Conservation (phyloP, 1,284 basidiomycete genomes). For the Tausonia pullulans region DNA sequence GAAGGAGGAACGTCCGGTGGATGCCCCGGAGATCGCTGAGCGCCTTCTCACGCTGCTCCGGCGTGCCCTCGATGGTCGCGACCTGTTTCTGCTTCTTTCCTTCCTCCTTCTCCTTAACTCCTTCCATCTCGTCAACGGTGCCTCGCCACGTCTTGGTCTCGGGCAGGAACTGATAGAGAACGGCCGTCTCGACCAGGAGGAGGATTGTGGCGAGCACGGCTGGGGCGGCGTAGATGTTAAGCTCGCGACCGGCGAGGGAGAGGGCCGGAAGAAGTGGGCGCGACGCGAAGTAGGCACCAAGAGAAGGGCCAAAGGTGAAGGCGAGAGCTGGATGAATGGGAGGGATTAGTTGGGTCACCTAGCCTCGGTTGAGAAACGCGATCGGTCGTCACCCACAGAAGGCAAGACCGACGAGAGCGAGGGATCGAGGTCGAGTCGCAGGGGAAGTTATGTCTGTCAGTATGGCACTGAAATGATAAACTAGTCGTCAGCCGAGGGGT, state of each 20-base stretch:
- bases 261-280: slow-evolving; percentile 24
- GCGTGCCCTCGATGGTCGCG: slow-evolving; percentile 16
- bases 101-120: slow-evolving; percentile 23
- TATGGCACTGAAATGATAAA: slow-evolving; percentile 50
- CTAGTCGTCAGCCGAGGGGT: neutral
- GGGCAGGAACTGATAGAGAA: slow-evolving; percentile 50
- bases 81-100: slow-evolving; percentile 21
- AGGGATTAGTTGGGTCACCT: neutral
- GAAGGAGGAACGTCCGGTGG: slow-evolving; percentile 69
- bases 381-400: slow-evolving; percentile 45
- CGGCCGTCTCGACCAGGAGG: slow-evolving; percentile 55
- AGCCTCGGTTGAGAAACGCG: neutral
- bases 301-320: slow-evolving; percentile 54
- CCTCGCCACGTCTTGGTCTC: slow-evolving; percentile 46
- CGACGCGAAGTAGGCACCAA: slow-evolving; percentile 38
- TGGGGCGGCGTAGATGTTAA: slow-evolving; percentile 77
- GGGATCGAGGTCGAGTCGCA: slow-evolving; percentile 60
- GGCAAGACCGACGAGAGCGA: slow-evolving; percentile 85
- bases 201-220: slow-evolving; percentile 65
- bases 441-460: slow-evolving; percentile 75
- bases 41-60: slow-evolving; percentile 20
- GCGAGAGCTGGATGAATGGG: slow-evolving; percentile 48
- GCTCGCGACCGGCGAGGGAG: slow-evolving; percentile 31
- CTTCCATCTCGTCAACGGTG: slow-evolving; percentile 23
- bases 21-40: slow-evolving; percentile 44